Base-by-base conservation (phyloP, 805 yeast genomes). In the Yarrowia porcina region DNA sequence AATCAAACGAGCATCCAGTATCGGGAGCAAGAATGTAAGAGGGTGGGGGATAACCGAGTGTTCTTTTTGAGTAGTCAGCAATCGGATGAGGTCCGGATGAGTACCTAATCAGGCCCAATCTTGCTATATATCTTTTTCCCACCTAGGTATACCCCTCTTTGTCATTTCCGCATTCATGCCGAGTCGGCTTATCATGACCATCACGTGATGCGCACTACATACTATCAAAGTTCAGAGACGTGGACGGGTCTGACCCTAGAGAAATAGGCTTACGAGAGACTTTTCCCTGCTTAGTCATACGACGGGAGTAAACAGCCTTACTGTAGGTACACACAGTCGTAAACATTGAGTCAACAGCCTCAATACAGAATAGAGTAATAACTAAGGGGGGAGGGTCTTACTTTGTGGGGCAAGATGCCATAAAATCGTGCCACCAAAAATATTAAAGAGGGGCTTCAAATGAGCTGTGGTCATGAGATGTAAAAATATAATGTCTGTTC, bases 11-110 rank as follows among this genome's bases (percentile, higher is more conserved):
- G 9, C 32, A 25, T 23, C 42, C 8, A 17, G 44, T 52, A 52
- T 52, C 44, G 33, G 44, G 59, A 52, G 59, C 59, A 52, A 52
- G 59, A 52, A 52, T 52, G 59, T 36, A 36, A 35, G 44, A 36
- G 17, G 12, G 59, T 35, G 35, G 23, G 9, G 32, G 33, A 21
- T 33, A 17, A 44, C 30, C 27, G 18, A 13, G 23, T 9, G 23
- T 23, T 10, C 15, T 49, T 45, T 4, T 5, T 3, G 17, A 13
- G 23, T 8, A 3, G 20, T 18, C 7, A 5, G 4, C n/a, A 20
- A 20, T 21, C 52, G 38, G 52, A 30, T 18, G 6, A 7, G 18
- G 21, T 7, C 32, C 56, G 56, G 56, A 20, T 15, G 27, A 6
- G n/a, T n/a, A 5, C 11, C 17, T 15, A 12, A 12, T 3, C n/a